These are phyloP conservation scores for Echinochloa phyllopogon DNA, from an alignment of 176 grass and related monocot genomes.

Conservation along the genomic window DNA sequence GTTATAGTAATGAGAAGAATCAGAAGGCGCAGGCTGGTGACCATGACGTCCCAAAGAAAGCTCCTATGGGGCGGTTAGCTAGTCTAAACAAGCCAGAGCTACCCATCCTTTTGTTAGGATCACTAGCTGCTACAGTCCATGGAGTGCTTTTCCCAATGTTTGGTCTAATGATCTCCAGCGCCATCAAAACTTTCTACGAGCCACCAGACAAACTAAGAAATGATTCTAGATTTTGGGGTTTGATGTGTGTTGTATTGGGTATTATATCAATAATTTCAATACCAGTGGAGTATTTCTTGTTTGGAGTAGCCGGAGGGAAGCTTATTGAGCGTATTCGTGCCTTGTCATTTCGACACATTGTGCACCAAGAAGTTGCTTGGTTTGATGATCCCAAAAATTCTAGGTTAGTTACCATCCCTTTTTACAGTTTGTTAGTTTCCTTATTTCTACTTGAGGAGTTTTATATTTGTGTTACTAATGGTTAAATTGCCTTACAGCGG, in stretches of 20 bases:
- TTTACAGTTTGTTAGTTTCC: no score
- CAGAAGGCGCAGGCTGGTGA: constrained; percentile 29
- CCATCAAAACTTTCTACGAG: constrained; percentile 67
- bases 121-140: constrained; percentile 67
- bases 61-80: constrained; percentile 57
- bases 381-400: constrained; percentile 82
- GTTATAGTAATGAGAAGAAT: constrained; percentile 15
- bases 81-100: constrained; percentile 80
- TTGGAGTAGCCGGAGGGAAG: constrained; percentile 79
- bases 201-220: constrained; percentile 62
- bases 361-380: constrained; percentile 91
- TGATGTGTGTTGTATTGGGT: constrained; percentile 71
- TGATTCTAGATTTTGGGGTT: constrained; percentile 76
- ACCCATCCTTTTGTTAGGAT: constrained; percentile 60
- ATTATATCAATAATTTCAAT: constrained; percentile 53
- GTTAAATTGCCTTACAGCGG: constrained; percentile 52
- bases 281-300: constrained; percentile 67
- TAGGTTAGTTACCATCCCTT: background rate
- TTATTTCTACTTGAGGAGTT: no score
- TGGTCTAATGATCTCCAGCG: constrained; percentile 58
- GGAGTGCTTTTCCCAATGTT: constrained; percentile 77
- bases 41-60: constrained; percentile 48
- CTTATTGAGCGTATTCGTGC: constrained; percentile 78
- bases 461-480: background rate
- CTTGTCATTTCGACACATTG: constrained; percentile 59